Percentiles rank a stretch among this genome's conserved stretches.
phyloP scores from a whole-genome alignment of 2,329 filamentous ascomycete genomes.

The Phaeosphaeria sp. region DNA sequence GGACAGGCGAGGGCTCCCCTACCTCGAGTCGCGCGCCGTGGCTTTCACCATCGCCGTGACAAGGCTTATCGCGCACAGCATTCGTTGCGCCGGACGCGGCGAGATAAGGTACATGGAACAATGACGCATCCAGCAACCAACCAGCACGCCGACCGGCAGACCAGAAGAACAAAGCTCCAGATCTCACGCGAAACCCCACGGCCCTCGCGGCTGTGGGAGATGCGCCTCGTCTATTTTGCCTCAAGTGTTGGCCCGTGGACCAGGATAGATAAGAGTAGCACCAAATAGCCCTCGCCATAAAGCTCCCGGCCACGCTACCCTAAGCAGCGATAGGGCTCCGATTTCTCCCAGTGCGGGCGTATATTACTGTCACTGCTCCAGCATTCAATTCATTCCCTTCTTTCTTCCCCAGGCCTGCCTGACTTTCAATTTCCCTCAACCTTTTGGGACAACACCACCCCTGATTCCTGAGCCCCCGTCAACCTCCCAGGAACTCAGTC shows the following conservation, averaged over 20 bases:
- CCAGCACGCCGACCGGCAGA: constrained; percentile 21
- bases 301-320: constrained; percentile 37
- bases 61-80: constrained; percentile 19
- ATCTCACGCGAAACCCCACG: constrained; percentile 47
- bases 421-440: constrained; percentile 11
- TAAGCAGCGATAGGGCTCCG: constrained; percentile 39
- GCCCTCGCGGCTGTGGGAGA: constrained; percentile 40
- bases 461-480: constrained; percentile 13
- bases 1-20: constrained; percentile 17
- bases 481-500: constrained; percentile 17
- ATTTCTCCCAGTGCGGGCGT: constrained; percentile 36
- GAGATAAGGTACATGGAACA: constrained; percentile 32
- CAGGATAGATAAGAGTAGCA: constrained; percentile 47
- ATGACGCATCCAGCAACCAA: constrained; percentile 36
- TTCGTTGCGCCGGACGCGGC: constrained; percentile 23
- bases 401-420: constrained; percentile 17
- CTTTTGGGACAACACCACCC: constrained; percentile 5
- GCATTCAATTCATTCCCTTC: constrained; percentile 14
- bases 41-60: not conserved
- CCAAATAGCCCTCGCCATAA: constrained; percentile 42
- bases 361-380: constrained; percentile 40
- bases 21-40: constrained; percentile 14
- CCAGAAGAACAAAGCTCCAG: constrained; percentile 42
- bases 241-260: constrained; percentile 40
- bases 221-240: constrained; percentile 46